phyloP scores from a whole-genome alignment of 2,329 filamentous ascomycete genomes.

The Cyclaneusma minus region DNA sequence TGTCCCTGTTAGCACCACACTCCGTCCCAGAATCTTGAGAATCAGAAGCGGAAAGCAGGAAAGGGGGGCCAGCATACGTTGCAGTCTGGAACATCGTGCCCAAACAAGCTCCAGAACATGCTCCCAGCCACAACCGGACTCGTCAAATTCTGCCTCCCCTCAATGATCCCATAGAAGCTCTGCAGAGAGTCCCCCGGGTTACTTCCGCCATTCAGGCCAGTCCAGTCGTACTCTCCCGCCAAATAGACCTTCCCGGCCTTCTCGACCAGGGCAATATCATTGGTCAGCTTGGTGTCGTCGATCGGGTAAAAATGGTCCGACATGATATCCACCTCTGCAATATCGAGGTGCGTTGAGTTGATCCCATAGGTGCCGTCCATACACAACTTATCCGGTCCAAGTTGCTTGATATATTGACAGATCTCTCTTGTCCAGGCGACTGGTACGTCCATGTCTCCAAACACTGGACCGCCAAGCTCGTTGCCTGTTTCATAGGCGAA shows the following conservation, averaged over 20 bases:
- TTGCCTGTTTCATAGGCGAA: conserved; percentile 34
- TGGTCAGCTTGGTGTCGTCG: conserved; percentile 22
- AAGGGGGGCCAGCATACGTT: conserved; percentile 15
- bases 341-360: conserved; percentile 25
- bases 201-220: conserved; percentile 12
- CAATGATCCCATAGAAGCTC: conserved; percentile 25
- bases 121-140: conserved; percentile 22
- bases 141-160: conserved; percentile 14
- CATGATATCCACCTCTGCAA: conserved; percentile 29
- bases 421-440: conserved; percentile 26
- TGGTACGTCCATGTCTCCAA: conserved; percentile 27
- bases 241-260: conserved; percentile 24
- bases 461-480: conserved; percentile 27
- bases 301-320: conserved; percentile 32
- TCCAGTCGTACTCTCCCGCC: conserved; percentile 31
- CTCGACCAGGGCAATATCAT: conserved; percentile 22
- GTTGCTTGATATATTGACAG: conserved; percentile 23
- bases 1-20: conserved; percentile 1
- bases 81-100: conserved; percentile 27
- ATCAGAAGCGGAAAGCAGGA: not conserved
- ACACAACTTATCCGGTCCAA: conserved; percentile 26
- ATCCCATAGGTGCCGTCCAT: conserved; percentile 33
- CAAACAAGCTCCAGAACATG: conserved; percentile 30
- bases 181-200: conserved; percentile 18
- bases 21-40: not conserved